Evolutionary conservation across 139 green algal species (phyloP), one percentile per base, ranked within the genome.

Genomic region (Coelastrella sp.): DNA sequence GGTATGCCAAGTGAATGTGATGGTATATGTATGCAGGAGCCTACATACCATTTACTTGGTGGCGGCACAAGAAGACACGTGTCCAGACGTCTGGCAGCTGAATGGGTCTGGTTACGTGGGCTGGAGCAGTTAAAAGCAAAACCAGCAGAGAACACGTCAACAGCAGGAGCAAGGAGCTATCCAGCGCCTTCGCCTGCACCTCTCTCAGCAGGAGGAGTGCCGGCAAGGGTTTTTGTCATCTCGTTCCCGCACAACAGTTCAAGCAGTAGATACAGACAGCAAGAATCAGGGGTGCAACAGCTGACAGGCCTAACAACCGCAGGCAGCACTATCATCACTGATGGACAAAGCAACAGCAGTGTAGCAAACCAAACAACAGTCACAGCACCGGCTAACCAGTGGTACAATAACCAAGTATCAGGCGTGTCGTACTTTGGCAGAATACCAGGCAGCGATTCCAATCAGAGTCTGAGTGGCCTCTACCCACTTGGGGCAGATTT

Each of bases 401-500:
- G 68, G 84, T 88, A 81, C 12, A 73, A 88, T 49, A 49, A 88
- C 17, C 84, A 88, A 11, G 68, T 88, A 6, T 59, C 61, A 58
- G n/a, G 84, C 5, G 68, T 73, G 22, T 14, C 68, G 7, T 76
- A 76, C 68, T 76, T 25, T 76, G 68, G 68, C 68, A 76, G 68
- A 76, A 76, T 76, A 24, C 19, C 19, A 76, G 68, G 7, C 68
- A 25, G 15, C 68, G 19, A 19, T 19, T 27, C 7, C 24, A 25
- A 76, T 10, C 68, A 76, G 7, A 27, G 17, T 24, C 10, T 76
- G 68, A 24, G 3, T 76, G 68, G 17, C 19, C 68, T 25, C 19
- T 27, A 76, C 19, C 68, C 68, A 10, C 68, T 76, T 15, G 19
- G 68, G 17, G 68, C 17, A 27, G 68, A 76, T 25, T 10, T 10